These are phyloP conservation scores for Pythium aphanidermatum DNA, from an alignment of 352 stramenopile genomes.

Conservation along the genomic window DNA sequence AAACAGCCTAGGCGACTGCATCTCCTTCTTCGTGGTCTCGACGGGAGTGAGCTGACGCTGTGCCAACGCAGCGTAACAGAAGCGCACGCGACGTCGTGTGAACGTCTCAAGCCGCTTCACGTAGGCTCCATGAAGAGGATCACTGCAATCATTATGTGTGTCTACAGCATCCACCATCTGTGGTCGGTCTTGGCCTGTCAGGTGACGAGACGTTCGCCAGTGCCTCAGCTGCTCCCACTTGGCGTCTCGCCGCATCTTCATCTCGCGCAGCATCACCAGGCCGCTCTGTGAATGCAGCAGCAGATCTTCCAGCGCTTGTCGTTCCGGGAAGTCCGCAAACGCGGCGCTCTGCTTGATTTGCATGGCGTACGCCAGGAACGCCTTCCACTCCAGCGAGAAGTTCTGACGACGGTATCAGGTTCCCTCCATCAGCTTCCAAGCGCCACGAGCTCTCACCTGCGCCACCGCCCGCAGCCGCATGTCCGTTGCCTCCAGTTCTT, in stretches of 20 bases:
- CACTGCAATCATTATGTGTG: too few species aligned
- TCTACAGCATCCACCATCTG: too few species aligned
- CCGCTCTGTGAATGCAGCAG: slow-evolving; percentile 46
- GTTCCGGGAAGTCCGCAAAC: neutral
- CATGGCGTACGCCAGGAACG: slow-evolving; percentile 47
- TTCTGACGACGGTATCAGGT: too few species aligned
- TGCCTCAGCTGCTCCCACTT: slow-evolving; percentile 34
- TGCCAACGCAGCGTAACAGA: slow-evolving; percentile 1
- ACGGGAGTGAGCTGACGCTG: neutral
- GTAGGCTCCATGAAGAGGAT: too few species aligned
- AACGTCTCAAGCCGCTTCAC: too few species aligned
- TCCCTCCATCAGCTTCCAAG: too few species aligned
- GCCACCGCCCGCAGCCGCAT: slow-evolving; percentile 26
- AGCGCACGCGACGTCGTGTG: neutral
- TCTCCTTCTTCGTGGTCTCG: neutral
- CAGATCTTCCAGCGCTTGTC: slow-evolving; percentile 28
- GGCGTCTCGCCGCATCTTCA: slow-evolving; percentile 19
- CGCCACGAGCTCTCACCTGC: too few species aligned
- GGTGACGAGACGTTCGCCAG: too few species aligned
- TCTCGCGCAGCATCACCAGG: slow-evolving; percentile 44
- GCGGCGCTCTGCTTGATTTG: slow-evolving; percentile 33
- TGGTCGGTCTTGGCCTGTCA: neutral
- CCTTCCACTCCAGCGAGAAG: slow-evolving; percentile 57
- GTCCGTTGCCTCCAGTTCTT: slow-evolving; percentile 32
- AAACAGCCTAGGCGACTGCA: too few species aligned